Conservation (phyloP, 345 rosid species). For the Corchorus olitorius region DNA sequence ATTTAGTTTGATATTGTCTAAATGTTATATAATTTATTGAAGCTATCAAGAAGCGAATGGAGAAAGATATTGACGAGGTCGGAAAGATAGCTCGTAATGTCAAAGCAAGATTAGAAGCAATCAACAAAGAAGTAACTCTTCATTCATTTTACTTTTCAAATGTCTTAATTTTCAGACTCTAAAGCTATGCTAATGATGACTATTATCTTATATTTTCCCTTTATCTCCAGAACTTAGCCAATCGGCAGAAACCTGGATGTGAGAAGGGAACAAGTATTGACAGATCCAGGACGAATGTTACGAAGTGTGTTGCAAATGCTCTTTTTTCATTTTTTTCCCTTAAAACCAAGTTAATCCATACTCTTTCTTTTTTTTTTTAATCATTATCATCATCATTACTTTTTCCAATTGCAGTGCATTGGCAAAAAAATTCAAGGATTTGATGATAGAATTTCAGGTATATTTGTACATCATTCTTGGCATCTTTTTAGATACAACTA, state of each 20-base stretch:
- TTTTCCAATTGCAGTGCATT: conserved; percentile 55
- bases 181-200: neutral
- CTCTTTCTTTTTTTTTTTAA: neutral
- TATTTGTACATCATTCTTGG: neutral
- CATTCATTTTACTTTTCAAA: neutral
- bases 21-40: conserved; percentile 17
- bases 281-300: conserved; percentile 84
- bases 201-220: conserved; percentile 21
- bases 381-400: neutral
- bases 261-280: conserved; percentile 87
- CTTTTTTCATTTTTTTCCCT: neutral
- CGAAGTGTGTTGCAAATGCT: conserved; percentile 49
- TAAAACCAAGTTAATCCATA: neutral
- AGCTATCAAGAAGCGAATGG: conserved; percentile 92
- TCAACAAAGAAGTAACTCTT: conserved; percentile 69
- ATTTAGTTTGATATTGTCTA: neutral
- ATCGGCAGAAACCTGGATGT: conserved; percentile 85
- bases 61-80: conserved; percentile 92
- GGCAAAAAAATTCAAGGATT: conserved; percentile 58
- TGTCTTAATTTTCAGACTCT: neutral
- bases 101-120: conserved; percentile 72
- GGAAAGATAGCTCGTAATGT: conserved; percentile 77
- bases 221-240: conserved; percentile 68
- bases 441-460: conserved; percentile 94
- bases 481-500: neutral